Conservation (phyloP, 768 basidiomycete genomes). For the Russula olivacea region DNA sequence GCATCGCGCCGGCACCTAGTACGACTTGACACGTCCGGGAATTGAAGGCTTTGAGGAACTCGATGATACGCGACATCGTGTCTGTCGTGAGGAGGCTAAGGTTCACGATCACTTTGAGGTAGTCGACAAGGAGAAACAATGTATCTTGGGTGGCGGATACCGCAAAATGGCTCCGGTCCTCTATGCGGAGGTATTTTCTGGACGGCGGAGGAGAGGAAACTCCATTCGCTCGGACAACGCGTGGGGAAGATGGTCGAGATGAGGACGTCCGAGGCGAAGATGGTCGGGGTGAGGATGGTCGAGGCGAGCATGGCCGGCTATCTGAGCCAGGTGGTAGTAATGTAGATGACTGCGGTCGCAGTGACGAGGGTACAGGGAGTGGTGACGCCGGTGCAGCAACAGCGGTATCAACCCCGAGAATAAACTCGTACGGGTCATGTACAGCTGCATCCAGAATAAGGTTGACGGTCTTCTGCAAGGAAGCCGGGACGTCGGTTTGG, state of each 20-base stretch:
- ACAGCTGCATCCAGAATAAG: conserved; percentile 78
- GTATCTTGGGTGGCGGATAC: conserved; percentile 81
- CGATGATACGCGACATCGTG: conserved; percentile 89
- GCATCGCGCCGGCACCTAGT: conserved; percentile 97
- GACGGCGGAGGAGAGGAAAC: conserved; percentile 18
- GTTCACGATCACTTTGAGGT: conserved; percentile 83
- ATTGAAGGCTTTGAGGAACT: conserved; percentile 96
- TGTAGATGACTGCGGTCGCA: conserved; percentile 29
- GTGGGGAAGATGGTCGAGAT: conserved; percentile 23
- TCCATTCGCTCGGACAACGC: conserved; percentile 22
- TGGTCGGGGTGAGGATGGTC: conserved; percentile 18
- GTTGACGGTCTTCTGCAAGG: conserved; percentile 66
- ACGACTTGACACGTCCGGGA: conserved; percentile 98
- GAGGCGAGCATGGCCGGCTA: conserved; percentile 17
- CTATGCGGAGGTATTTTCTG: conserved; percentile 65
- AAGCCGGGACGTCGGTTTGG: conserved; percentile 62
- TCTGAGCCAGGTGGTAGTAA: conserved; percentile 27
- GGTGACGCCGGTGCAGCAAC: conserved; percentile 29
- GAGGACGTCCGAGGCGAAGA: conserved; percentile 18
- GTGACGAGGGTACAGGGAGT: conserved; percentile 25
- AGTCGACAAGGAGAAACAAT: conserved; percentile 70
- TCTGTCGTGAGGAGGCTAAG: conserved; percentile 87
- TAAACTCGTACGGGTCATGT: conserved; percentile 67
- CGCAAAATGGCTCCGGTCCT: conserved; percentile 78
- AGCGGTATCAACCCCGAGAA: conserved; percentile 32